phyloP scores from a whole-genome alignment of 2,329 filamentous ascomycete species.

The Geosmithia putterillii region DNA sequence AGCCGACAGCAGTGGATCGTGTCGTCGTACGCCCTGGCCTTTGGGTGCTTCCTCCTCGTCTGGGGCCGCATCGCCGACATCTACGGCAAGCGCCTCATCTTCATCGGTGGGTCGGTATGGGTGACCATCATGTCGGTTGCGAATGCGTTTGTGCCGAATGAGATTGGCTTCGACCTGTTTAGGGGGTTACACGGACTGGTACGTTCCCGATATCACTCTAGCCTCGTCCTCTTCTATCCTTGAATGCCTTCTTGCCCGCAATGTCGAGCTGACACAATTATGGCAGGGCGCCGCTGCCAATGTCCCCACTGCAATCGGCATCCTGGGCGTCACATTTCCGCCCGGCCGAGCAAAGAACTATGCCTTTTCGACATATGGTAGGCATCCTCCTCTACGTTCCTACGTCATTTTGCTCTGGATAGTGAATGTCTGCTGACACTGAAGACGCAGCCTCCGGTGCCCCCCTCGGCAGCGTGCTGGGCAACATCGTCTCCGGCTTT shows the following conservation, averaged over 20 bases:
- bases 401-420: background rate
- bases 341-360: conserved; percentile 60
- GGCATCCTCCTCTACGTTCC: conserved; percentile 3
- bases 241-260: background rate
- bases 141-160: conserved; percentile 52
- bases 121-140: conserved; percentile 44
- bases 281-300: conserved; percentile 56
- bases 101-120: conserved; percentile 52
- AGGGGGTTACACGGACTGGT: conserved; percentile 52
- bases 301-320: conserved; percentile 59
- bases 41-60: conserved; percentile 55
- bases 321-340: conserved; percentile 54
- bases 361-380: conserved; percentile 52
- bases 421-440: background rate
- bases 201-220: too few relatives aligned
- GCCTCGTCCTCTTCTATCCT: background rate
- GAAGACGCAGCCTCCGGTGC: conserved; percentile 40
- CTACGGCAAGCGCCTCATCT: conserved; percentile 53
- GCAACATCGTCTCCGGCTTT: conserved; percentile 52
- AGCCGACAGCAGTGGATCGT: conserved; percentile 53
- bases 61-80: conserved; percentile 58
- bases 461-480: conserved; percentile 51
- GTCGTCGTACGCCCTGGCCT: conserved; percentile 52
- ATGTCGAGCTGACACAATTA: too few relatives aligned
- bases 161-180: conserved; percentile 56